Percentiles rank a stretch among this genome's conserved stretches.
Conservation (phyloP, 257 asterid species). For the Solanum pinnatisectum region DNA sequence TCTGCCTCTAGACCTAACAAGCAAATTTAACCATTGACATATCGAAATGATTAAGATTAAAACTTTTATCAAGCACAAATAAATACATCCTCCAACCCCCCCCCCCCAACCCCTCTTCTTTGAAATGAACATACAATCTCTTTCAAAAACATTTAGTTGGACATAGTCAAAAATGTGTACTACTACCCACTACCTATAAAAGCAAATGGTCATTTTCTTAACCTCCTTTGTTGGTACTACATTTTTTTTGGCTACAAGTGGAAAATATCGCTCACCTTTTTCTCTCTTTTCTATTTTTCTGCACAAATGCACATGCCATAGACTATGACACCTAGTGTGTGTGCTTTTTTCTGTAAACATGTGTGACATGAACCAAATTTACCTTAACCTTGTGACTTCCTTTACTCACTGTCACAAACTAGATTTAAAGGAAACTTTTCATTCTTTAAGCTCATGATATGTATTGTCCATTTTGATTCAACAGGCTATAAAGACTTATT, state of each 20-base stretch:
- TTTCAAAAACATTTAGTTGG: neutral
- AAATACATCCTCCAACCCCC: neutral
- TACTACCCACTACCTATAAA: neutral
- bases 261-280: neutral
- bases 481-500: neutral
- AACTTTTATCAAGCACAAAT: neutral
- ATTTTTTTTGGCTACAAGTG: neutral
- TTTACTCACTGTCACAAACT: neutral
- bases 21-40: neutral
- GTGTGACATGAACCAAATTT: neutral
- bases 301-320: neutral
- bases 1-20: neutral
- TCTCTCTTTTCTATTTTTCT: neutral
- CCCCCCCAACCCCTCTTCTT: neutral
- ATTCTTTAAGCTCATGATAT: neutral
- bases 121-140: neutral
- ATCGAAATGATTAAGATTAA: neutral
- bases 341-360: neutral
- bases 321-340: neutral
- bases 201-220: neutral
- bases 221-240: neutral
- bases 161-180: neutral
- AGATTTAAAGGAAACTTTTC: neutral
- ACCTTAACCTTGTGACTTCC: neutral
- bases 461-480: neutral